Percentiles rank a stretch among this genome's conserved stretches.
These are phyloP conservation scores for Naematelia aurantialba DNA, from an alignment of 768 basidiomycete genomes.

Conservation along the genomic window DNA sequence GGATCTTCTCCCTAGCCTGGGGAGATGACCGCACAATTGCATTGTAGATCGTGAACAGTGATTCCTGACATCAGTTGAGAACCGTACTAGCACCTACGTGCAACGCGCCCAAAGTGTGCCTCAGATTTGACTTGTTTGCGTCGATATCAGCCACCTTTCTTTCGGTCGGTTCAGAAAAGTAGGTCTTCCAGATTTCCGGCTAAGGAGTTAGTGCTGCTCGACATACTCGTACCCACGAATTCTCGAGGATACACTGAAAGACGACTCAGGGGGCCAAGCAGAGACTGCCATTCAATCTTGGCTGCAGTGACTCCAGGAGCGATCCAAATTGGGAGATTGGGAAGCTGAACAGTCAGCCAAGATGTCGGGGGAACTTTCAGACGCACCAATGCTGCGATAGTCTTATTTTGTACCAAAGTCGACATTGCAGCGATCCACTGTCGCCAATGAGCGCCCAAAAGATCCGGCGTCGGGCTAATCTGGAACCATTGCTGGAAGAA, in stretches of 20 bases:
- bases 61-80: constrained; percentile 31
- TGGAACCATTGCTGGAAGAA: constrained; percentile 50
- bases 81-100: constrained; percentile 57
- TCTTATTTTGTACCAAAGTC: constrained; percentile 72
- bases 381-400: constrained; percentile 66
- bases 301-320: constrained; percentile 36
- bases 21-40: constrained; percentile 77
- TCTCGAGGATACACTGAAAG: constrained; percentile 82
- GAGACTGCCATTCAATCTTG: constrained; percentile 54
- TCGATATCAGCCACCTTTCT: constrained; percentile 70
- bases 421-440: constrained; percentile 75
- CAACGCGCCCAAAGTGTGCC: constrained; percentile 77
- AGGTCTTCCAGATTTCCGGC: constrained; percentile 71
- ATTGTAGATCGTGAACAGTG: constrained; percentile 84
- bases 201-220: constrained; percentile 44
- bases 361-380: no score
- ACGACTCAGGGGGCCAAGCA: constrained; percentile 79
- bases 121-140: constrained; percentile 75
- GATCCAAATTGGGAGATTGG: constrained; percentile 45
- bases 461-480: constrained; percentile 40
- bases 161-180: constrained; percentile 82
- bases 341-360: constrained; percentile 34
- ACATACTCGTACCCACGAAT: constrained; percentile 60
- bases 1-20: constrained; percentile 71
- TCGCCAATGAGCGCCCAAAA: constrained; percentile 62